A percentile compares a stretch with the other conserved stretches of the same genome.
Evolutionary conservation across 345 rosid species (phyloP).

Genomic region (Hevea brasiliensis): DNA sequence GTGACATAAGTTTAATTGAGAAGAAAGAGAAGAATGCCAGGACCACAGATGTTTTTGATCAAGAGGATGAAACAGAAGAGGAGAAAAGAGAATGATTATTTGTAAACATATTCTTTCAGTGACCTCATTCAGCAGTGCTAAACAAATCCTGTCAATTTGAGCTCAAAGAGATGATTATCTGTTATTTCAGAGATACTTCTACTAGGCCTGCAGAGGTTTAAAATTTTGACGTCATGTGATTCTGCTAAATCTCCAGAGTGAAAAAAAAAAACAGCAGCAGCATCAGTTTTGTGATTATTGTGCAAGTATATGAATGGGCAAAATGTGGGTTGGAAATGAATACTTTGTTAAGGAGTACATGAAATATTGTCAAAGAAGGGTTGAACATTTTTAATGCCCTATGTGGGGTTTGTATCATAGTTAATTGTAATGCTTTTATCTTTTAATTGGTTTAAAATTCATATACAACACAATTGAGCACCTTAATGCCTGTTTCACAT

Average conservation of each 20-base stretch:
- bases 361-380: background rate
- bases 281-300: background rate
- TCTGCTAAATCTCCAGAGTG: background rate
- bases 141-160: constrained; percentile 4
- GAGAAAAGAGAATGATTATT: constrained; percentile 62
- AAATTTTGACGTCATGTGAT: constrained; percentile 8
- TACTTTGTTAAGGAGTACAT: background rate
- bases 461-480: no score
- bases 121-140: background rate
- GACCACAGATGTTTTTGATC: constrained; percentile 28
- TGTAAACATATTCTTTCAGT: background rate
- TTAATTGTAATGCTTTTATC: background rate
- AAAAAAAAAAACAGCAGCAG: no score
- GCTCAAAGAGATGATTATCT: constrained; percentile 2
- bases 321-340: background rate
- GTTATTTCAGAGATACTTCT: background rate
- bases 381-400: background rate
- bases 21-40: constrained; percentile 49
- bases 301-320: background rate
- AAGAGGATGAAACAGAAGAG: constrained; percentile 63
- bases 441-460: background rate
- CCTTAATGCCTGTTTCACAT: no score
- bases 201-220: constrained; percentile 2
- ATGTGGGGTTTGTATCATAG: constrained; percentile 8
- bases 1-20: constrained; percentile 62